Evolutionary conservation across 2,329 filamentous ascomycete species (phyloP).

Genomic region (Penicillium sp.): DNA sequence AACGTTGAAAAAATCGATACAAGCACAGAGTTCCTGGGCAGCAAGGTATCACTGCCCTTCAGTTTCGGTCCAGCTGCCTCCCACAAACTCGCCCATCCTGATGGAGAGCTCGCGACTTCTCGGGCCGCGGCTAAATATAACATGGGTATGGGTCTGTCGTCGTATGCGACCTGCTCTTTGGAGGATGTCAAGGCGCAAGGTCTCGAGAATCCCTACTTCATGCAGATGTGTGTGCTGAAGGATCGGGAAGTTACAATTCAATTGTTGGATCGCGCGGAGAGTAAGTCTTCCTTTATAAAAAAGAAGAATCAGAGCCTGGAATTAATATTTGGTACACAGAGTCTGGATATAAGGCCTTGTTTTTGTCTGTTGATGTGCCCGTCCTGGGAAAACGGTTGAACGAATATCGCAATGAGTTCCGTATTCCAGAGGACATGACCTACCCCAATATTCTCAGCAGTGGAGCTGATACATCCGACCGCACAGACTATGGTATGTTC

Average conservation of each 20-base stretch:
- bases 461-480: slow-evolving; percentile 21
- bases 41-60: slow-evolving; percentile 49
- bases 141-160: slow-evolving; percentile 51
- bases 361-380: slow-evolving; percentile 57
- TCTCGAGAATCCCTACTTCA: slow-evolving; percentile 49
- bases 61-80: slow-evolving; percentile 57
- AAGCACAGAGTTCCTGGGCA: slow-evolving; percentile 47
- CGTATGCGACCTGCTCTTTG: slow-evolving; percentile 47
- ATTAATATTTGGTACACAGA: slow-evolving; percentile 19
- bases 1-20: slow-evolving; percentile 48
- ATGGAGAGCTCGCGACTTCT: slow-evolving; percentile 54
- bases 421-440: slow-evolving; percentile 44
- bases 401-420: slow-evolving; percentile 56
- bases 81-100: slow-evolving; percentile 53
- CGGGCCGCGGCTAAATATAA: slow-evolving; percentile 46
- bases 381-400: slow-evolving; percentile 55
- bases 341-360: slow-evolving; percentile 55
- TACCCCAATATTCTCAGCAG: slow-evolving; percentile 46
- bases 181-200: slow-evolving; percentile 49
- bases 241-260: slow-evolving; percentile 46
- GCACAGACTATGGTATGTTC: slow-evolving; percentile 29
- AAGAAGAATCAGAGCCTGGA: not conserved
- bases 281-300: slow-evolving; percentile 25
- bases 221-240: slow-evolving; percentile 57
- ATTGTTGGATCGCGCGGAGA: slow-evolving; percentile 46